Evolutionary conservation across 108 stramenopile genomes (phyloP), one percentile per base, ranked within the genome.

Genomic region (Discostella pseudostelligera): DNA sequence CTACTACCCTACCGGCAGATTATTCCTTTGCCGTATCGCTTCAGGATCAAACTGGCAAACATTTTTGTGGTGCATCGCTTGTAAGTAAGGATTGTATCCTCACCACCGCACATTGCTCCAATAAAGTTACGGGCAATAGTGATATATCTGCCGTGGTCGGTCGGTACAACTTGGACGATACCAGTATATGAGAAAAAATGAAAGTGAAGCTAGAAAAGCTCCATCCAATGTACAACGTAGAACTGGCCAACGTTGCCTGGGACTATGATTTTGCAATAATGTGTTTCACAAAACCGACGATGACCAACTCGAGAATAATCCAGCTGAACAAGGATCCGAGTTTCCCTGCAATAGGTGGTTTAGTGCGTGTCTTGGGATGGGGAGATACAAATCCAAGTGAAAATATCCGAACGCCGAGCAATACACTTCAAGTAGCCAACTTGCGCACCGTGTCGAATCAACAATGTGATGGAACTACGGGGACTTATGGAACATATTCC

Each of bases 21-120:
- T 36, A 36, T 39, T 74, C 78, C 17, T 83, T 62, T 40, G 64
- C 75, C 28, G 82, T 61, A 24, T 69, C 62, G 32, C 49, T 67
- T n/a, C 67, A 67, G 4, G 36, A 32, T 32, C 36, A 20, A 8
- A 20, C 39, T n/a, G 22, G 47, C 13, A 47, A 50, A 14, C 56
- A 63, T 28, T 63, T 42, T 16, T 79, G 78, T 64, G 82, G 82
- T n/a, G 82, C 74, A 10, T 54, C 67, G 26, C 45, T 83, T 13
- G 68, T 83, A 19, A 74, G 78, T 24, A 78, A 74, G 11, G 75
- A 83, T 39, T 55, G 79, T 29, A 60, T 80, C 10, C 54, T 80
- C 44, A 76, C 78, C 17, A 78, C 82, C 0, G 82, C 78, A 13
- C 81, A 82, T 43, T 70, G 71, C 42, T 22, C 36, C 37, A 16